These are phyloP conservation scores for Artemisia tridentata DNA, from an alignment of 129 eudicot species.

Conservation along the genomic window DNA sequence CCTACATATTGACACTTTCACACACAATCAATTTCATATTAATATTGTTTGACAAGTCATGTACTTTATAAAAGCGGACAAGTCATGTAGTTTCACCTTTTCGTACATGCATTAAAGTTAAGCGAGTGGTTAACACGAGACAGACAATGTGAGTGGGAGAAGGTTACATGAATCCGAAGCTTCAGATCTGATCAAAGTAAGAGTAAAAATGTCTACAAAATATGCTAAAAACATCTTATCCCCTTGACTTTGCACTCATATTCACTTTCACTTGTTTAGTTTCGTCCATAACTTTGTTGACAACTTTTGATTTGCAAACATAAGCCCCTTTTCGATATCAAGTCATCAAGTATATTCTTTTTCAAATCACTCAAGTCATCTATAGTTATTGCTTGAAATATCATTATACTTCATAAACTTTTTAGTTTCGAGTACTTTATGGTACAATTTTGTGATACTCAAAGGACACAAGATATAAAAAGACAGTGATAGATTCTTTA, in stretches of 20 bases:
- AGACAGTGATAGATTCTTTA: too few species aligned
- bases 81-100: constrained; percentile 20
- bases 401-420: too few species aligned
- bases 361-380: not conserved
- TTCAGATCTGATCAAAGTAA: constrained; percentile 29
- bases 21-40: too few species aligned
- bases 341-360: constrained; percentile 1
- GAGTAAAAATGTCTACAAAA: not conserved
- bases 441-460: too few species aligned
- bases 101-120: constrained; percentile 12
- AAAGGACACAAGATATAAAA: too few species aligned
- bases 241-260: constrained; percentile 14
- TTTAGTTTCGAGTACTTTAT: too few species aligned
- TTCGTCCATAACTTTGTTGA: not conserved
- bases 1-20: too few species aligned
- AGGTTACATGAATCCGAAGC: constrained; percentile 23
- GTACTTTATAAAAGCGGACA: constrained; percentile 13
- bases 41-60: too few species aligned
- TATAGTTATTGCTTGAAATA: not conserved
- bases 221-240: not conserved
- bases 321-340: not conserved
- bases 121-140: constrained; percentile 28
- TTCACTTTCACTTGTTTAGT: constrained; percentile 2
- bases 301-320: not conserved
- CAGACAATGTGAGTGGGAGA: constrained; percentile 34